Percentiles rank a stretch among this genome's conserved stretches.
Evolutionary conservation across 257 asterid genomes (phyloP).

Genomic region (Buddleja alternifolia): DNA sequence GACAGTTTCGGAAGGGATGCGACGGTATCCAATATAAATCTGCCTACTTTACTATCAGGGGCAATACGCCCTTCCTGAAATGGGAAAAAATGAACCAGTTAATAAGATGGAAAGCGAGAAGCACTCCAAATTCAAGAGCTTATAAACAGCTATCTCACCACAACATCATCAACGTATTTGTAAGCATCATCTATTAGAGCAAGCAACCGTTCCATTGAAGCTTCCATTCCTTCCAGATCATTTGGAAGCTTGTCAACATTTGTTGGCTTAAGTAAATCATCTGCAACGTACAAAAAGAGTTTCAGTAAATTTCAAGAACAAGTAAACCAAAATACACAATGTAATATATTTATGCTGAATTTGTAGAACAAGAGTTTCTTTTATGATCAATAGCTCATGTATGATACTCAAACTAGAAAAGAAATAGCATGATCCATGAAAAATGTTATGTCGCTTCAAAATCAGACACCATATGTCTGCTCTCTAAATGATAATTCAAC

Average conservation of each 20-base stretch:
- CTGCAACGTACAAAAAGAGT: conserved; percentile 44
- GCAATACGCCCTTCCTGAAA: conserved; percentile 73
- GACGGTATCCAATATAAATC: conserved; percentile 66
- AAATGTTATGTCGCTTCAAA: background rate
- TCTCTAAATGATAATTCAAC: conserved; percentile 14
- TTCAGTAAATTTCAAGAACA: conserved; percentile 4
- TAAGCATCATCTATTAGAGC: conserved; percentile 77
- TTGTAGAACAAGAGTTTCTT: background rate
- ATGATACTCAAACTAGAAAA: background rate
- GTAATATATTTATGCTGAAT: background rate
- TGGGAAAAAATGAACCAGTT: background rate
- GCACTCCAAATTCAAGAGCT: conserved; percentile 30
- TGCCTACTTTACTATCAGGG: conserved; percentile 76
- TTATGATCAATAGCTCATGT: background rate
- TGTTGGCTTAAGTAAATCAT: conserved; percentile 81
- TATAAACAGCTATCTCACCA: conserved; percentile 59
- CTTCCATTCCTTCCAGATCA: conserved; percentile 97
- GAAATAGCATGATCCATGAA: background rate
- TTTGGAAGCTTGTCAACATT: conserved; percentile 85
- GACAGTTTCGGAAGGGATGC: conserved; percentile 76
- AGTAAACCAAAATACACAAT: conserved; percentile 7
- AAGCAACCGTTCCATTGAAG: conserved; percentile 83
- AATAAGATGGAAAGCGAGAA: background rate
- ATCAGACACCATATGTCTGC: background rate
- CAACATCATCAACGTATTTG: conserved; percentile 93